These are phyloP conservation scores for Pterocarpus santalinus DNA, from an alignment of 306 rosid species.

Conservation along the genomic window DNA sequence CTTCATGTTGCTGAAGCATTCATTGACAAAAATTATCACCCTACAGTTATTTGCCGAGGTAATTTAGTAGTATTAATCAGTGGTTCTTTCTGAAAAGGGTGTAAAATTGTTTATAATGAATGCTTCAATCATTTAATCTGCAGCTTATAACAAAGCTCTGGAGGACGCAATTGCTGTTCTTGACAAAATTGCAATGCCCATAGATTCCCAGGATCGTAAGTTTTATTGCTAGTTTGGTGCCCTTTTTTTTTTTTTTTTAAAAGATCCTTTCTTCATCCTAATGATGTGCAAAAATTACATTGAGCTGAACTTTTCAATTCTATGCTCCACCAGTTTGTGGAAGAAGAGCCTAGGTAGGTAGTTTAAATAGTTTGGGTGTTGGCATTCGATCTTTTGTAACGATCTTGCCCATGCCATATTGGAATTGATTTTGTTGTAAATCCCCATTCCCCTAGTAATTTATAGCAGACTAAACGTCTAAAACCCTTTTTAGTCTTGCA, in stretches of 20 bases:
- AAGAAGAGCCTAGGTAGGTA: conserved; percentile 8
- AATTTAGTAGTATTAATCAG: conserved; percentile 25
- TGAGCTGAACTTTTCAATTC: conserved; percentile 20
- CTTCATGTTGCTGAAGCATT: conserved; percentile 97
- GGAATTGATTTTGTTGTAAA: conserved; percentile 9
- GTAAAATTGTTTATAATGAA: conserved; percentile 18
- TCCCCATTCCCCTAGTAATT: neutral
- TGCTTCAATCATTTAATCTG: conserved; percentile 39
- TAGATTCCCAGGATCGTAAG: conserved; percentile 92
- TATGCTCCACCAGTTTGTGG: conserved; percentile 28
- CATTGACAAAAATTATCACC: conserved; percentile 87
- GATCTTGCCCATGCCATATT: neutral
- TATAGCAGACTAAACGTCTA: neutral
- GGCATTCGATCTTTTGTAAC: conserved; percentile 23
- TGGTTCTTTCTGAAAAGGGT: conserved; percentile 27
- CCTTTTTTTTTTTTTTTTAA: conserved; percentile 12
- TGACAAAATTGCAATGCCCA: conserved; percentile 91
- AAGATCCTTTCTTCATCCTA: neutral
- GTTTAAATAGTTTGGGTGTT: conserved; percentile 25
- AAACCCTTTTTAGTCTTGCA: neutral
- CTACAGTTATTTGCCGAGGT: conserved; percentile 98
- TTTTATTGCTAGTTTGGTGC: conserved; percentile 25
- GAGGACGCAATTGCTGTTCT: conserved; percentile 95
- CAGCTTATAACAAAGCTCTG: conserved; percentile 95
- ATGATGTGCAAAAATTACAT: conserved; percentile 21